Evolutionary conservation across 768 basidiomycete genomes (phyloP).

Genomic region (Leccinum rimulosum): DNA sequence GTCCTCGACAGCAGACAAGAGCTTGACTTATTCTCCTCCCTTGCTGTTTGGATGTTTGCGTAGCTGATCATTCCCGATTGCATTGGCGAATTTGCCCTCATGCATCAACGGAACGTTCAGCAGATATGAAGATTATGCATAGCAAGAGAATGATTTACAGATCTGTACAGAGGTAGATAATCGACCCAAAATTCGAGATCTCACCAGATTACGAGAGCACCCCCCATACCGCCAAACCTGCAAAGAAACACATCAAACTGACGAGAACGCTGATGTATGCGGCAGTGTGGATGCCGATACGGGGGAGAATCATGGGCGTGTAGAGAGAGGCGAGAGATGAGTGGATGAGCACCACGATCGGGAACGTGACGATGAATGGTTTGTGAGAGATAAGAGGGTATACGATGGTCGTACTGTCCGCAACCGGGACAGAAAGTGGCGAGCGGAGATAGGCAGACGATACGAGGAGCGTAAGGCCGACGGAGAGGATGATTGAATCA

Average conservation of each 20-base stretch:
- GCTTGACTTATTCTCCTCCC: not conserved
- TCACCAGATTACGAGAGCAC: slow-evolving; percentile 44
- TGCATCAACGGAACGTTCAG: not conserved
- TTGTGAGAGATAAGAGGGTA: slow-evolving; percentile 31
- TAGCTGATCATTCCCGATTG: not conserved
- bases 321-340: slow-evolving; percentile 60
- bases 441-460: slow-evolving; percentile 62
- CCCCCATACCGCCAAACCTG: slow-evolving; percentile 71
- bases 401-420: slow-evolving; percentile 14
- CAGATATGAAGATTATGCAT: not conserved
- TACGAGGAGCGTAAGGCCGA: slow-evolving; percentile 55
- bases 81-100: not conserved
- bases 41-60: not conserved
- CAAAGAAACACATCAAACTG: slow-evolving; percentile 67
- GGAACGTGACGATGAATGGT: slow-evolving; percentile 40
- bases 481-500: slow-evolving; percentile 66
- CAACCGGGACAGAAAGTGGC: slow-evolving; percentile 37
- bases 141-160: not conserved
- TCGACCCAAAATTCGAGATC: not conserved
- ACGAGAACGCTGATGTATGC: slow-evolving; percentile 70
- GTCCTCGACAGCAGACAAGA: not conserved
- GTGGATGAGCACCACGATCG: slow-evolving; percentile 47
- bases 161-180: slow-evolving; percentile 12
- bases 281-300: slow-evolving; percentile 72
- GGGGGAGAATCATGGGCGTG: slow-evolving; percentile 63